These are phyloP conservation scores for Ogataea philodendri DNA, from an alignment of 805 yeast species.

Conservation along the genomic window DNA sequence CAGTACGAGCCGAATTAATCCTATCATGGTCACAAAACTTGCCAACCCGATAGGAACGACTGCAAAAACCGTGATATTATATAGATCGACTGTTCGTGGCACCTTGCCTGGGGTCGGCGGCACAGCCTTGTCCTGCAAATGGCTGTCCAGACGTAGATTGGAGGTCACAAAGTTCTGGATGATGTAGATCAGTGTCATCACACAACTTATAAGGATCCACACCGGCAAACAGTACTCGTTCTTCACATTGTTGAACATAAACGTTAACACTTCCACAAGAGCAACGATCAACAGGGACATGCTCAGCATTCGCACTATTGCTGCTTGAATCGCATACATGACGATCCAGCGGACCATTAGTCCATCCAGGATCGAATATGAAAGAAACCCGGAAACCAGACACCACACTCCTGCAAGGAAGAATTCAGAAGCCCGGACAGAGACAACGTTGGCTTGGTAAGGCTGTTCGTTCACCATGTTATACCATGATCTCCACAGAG, in stretches of 20 bases:
- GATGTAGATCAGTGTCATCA: slow-evolving; percentile 75
- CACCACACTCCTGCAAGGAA: slow-evolving; percentile 91
- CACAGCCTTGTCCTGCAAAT: slow-evolving; percentile 18
- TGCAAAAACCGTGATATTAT: slow-evolving; percentile 89
- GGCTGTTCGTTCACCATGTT: slow-evolving; percentile 20
- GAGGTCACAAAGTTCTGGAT: slow-evolving; percentile 87
- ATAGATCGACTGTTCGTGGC: slow-evolving; percentile 77
- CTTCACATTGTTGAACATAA: slow-evolving; percentile 63
- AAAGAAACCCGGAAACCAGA: slow-evolving; percentile 77
- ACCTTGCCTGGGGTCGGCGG: slow-evolving; percentile 25
- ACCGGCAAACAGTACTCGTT: slow-evolving; percentile 72
- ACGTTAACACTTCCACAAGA: slow-evolving; percentile 63
- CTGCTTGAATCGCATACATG: slow-evolving; percentile 83
- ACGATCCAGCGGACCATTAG: slow-evolving; percentile 93
- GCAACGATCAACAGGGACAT: slow-evolving; percentile 73
- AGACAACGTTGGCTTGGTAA: slow-evolving; percentile 36
- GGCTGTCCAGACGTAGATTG: slow-evolving; percentile 48
- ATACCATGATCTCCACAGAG: slow-evolving; percentile 31
- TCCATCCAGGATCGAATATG: slow-evolving; percentile 83
- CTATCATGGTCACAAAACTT: slow-evolving; percentile 88
- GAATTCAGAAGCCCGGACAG: slow-evolving; percentile 74
- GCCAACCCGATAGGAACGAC: slow-evolving; percentile 98
- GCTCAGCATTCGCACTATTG: slow-evolving; percentile 80
- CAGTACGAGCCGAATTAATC: slow-evolving; percentile 69
- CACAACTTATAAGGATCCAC: slow-evolving; percentile 89